Conservation (phyloP, 345 rosid genomes). For the Moringa oleifera region DNA sequence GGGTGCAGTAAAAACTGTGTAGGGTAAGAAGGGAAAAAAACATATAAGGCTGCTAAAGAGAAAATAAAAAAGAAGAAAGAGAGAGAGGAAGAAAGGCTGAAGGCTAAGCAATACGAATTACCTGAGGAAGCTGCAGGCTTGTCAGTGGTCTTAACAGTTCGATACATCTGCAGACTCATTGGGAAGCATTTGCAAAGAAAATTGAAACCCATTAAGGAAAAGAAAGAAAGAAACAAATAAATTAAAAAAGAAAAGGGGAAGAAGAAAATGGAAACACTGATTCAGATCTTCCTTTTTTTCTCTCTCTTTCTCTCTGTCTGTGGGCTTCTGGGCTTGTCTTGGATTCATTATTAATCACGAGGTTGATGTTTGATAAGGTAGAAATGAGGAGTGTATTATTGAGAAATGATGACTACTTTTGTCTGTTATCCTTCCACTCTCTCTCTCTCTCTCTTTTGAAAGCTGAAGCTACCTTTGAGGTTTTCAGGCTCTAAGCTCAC, state of each 20-base stretch:
- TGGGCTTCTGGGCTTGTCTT: constrained; percentile 26
- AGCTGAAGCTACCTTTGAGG: constrained; percentile 34
- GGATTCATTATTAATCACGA: constrained; percentile 51
- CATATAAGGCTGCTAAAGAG: not conserved
- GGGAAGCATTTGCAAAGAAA: constrained; percentile 8
- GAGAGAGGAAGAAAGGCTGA: not conserved
- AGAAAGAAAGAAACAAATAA: constrained; percentile 1
- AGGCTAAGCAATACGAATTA: constrained; percentile 31
- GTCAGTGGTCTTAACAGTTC: constrained; percentile 88
- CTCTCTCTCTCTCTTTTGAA: constrained; percentile 21
- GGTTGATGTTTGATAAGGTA: constrained; percentile 59
- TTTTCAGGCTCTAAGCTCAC: constrained; percentile 33
- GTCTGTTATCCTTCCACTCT: constrained; percentile 23
- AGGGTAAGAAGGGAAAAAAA: not conserved
- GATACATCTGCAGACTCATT: constrained; percentile 60
- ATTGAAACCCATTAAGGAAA: not conserved
- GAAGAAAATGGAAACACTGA: not conserved
- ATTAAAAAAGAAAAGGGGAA: constrained; percentile 4
- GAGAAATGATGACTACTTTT: constrained; percentile 77
- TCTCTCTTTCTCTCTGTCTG: not conserved
- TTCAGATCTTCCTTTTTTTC: not conserved
- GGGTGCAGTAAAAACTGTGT: not conserved
- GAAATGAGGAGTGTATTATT: constrained; percentile 51
- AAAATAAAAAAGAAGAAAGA: constrained; percentile 11
- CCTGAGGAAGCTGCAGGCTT: constrained; percentile 84